Evolutionary conservation across 73 alveolate species (phyloP), one percentile per base, ranked within the genome.

Genomic region (Paramecium pentaurelia): DNA sequence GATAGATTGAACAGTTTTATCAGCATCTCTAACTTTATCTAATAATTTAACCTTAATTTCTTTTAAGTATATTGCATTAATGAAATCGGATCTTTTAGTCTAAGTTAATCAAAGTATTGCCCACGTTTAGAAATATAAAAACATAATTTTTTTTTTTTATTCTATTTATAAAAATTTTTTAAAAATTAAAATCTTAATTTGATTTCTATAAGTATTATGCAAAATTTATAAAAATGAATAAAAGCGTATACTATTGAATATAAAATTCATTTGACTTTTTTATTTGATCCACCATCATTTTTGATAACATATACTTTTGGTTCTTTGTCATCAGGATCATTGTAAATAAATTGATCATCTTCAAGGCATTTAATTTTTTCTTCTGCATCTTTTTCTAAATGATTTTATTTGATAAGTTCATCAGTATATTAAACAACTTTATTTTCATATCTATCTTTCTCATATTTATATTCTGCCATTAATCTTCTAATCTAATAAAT

Each of bases 381-480:
- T 64, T 64, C 84, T 28, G 84, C 84, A 8, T 32, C 84, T 32
- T 64, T 34, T 34, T 64, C 84, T 28, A 64, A 64, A 34, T 64
- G 10, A 64, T 64, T 64, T 64, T 64, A 34, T 12, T 64, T 64
- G 1, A 64, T 64, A 5, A 64, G 28, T 32, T 64, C 84, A 28
- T 64, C 84, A 28, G 84, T 64, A 18, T 64, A 64, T 64, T 64
- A 34, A 32, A 64, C 84, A 14, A 64, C 84, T 34, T 64, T 64
- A 38, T 32, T 73, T 73, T 73, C 87, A 73, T 73, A 40, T n/a
- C 16, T 0, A 73, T 73, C 87, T 40, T 73, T 73, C 18, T 73
- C 60, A 73, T 36, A 73, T 37, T 73, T 73, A 73, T 73, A 73
- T 34, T 73, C 87, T 16, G 87, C 87, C 87, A 73, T 73, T 4